Percentiles rank a stretch among this genome's conserved stretches.
phyloP scores from a whole-genome alignment of 2,329 filamentous ascomycete genomes.

The Ophiostoma sp. region DNA sequence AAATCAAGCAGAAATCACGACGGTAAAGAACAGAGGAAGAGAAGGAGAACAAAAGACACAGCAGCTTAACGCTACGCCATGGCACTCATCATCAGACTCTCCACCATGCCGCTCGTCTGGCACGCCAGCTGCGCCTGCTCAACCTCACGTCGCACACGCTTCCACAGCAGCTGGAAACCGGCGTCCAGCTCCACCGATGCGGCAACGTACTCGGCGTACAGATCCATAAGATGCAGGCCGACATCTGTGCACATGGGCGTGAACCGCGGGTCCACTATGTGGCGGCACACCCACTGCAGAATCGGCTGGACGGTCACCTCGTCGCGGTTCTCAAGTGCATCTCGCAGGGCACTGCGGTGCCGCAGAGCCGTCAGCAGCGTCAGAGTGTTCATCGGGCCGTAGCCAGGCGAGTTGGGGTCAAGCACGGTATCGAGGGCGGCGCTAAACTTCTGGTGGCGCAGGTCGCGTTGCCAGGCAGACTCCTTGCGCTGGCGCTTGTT shows the following conservation, averaged over 20 bases:
- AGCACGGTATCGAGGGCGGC: conserved; percentile 79
- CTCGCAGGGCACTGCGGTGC: conserved; percentile 80
- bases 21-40: background rate
- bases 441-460: conserved; percentile 76
- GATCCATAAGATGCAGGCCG: conserved; percentile 76
- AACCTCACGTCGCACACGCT: conserved; percentile 72
- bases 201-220: conserved; percentile 80
- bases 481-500: conserved; percentile 64
- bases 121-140: conserved; percentile 81
- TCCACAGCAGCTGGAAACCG: conserved; percentile 67
- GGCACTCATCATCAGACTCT: conserved; percentile 60
- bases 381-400: conserved; percentile 63
- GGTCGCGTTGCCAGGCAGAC: conserved; percentile 72
- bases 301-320: conserved; percentile 80
- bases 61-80: conserved; percentile 22
- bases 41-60: background rate
- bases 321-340: conserved; percentile 77
- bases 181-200: conserved; percentile 71
- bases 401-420: conserved; percentile 50
- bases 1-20: background rate
- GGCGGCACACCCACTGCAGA: conserved; percentile 76
- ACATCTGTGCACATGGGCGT: conserved; percentile 81
- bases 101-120: conserved; percentile 84
- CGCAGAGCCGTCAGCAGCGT: conserved; percentile 81
- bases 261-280: conserved; percentile 81